A percentile compares a stretch with the other conserved stretches of the same genome.
Conservation (phyloP, 2,329 filamentous ascomycete species). For the Talaromyces sp. region DNA sequence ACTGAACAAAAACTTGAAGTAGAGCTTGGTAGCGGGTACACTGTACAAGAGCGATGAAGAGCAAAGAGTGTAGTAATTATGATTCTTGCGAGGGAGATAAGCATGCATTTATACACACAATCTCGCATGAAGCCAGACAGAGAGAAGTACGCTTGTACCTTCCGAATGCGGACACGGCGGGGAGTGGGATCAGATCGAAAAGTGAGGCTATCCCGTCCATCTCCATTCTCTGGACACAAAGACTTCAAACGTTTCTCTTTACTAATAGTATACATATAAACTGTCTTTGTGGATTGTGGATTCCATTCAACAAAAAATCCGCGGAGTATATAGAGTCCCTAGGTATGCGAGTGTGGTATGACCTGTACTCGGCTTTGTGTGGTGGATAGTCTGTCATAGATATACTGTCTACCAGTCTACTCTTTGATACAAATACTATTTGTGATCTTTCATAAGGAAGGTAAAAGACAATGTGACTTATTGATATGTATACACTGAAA, state of each 20-base stretch:
- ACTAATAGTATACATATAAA: not conserved
- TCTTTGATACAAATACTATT: not conserved
- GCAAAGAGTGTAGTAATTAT: not conserved
- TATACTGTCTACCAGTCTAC: not conserved
- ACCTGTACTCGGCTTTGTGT: not conserved
- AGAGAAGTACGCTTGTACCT: constrained; percentile 13
- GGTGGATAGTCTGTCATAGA: not conserved
- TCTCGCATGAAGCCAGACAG: not conserved
- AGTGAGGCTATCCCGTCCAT: constrained; percentile 9
- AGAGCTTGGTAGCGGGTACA: not conserved
- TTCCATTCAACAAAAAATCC: not conserved
- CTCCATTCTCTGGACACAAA: not conserved
- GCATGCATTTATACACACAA: not conserved
- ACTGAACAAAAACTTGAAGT: not conserved
- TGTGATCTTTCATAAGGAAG: not conserved
- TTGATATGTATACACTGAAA: not conserved
- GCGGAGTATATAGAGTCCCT: not conserved
- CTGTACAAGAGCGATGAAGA: not conserved
- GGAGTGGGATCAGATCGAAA: not conserved
- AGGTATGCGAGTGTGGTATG: not conserved
- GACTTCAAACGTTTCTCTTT: not conserved
- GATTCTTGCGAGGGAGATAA: not conserved
- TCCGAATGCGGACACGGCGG: constrained; percentile 12
- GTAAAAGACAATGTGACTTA: not conserved
- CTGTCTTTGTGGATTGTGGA: not conserved